Percentiles rank a stretch among this genome's conserved stretches.
Conservation (phyloP, 495 filamentous ascomycete species). For the Acidiella bohemica region DNA sequence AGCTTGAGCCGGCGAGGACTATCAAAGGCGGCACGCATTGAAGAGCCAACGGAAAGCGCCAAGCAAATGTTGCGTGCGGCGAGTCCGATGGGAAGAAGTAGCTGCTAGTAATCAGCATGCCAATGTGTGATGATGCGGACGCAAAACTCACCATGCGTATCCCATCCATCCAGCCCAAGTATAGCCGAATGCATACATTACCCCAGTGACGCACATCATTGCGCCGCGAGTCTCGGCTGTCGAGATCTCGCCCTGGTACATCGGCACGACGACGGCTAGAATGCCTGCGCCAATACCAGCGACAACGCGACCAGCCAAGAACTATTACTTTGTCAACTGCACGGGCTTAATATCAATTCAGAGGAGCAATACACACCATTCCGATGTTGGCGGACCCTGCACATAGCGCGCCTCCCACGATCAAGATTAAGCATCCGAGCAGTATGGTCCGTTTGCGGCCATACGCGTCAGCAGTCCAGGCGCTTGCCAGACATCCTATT, state of each 20-base stretch:
- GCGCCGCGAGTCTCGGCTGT: constrained; percentile 28
- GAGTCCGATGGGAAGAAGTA: constrained; percentile 17
- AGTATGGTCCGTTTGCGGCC: constrained; percentile 36
- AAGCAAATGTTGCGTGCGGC: constrained; percentile 24
- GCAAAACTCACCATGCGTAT: constrained; percentile 3
- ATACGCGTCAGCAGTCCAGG: constrained; percentile 34
- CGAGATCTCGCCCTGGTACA: constrained; percentile 34
- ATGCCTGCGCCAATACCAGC: constrained; percentile 37
- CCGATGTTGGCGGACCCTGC: constrained; percentile 31
- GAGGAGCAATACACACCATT: too few relatives aligned
- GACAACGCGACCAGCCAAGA: constrained; percentile 36
- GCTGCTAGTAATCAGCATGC: too few relatives aligned
- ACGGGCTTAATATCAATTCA: too few relatives aligned
- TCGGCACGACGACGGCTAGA: constrained; percentile 35
- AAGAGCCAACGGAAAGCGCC: constrained; percentile 36
- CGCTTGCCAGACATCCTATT: constrained; percentile 32
- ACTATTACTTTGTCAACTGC: too few relatives aligned
- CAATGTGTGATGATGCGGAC: too few relatives aligned
- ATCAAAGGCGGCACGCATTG: constrained; percentile 32
- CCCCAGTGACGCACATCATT: constrained; percentile 28
- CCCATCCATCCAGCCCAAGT: constrained; percentile 9
- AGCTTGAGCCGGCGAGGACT: constrained; percentile 29
- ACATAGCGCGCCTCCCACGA: constrained; percentile 36
- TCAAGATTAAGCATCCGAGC: constrained; percentile 31
- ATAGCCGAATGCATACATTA: constrained; percentile 21